phyloP scores from a whole-genome alignment of 345 rosid genomes.

The Dimocarpus longan region DNA sequence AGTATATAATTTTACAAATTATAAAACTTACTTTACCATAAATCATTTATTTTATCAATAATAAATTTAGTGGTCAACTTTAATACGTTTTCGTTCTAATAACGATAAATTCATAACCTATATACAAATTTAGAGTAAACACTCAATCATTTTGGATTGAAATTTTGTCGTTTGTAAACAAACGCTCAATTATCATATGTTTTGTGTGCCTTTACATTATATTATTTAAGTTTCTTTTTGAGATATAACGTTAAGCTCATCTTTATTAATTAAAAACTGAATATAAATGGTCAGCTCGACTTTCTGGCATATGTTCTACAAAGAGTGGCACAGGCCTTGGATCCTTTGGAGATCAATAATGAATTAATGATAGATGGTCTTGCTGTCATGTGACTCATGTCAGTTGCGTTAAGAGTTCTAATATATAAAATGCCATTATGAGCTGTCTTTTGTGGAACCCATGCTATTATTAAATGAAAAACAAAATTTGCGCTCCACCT shows the following conservation, averaged over 20 bases:
- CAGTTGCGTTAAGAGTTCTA: neutral
- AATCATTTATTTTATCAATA: too few species aligned
- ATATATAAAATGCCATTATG: neutral
- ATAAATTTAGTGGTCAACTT: too few species aligned
- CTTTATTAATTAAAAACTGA: neutral
- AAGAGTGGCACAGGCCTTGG: neutral
- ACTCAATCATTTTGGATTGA: too few species aligned
- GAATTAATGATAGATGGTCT: neutral
- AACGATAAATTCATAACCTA: too few species aligned
- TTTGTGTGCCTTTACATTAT: too few species aligned
- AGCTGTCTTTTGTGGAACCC: slow-evolving; percentile 24
- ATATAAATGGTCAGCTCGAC: neutral
- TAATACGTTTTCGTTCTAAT: too few species aligned
- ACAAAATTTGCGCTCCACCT: neutral
- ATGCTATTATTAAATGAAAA: neutral
- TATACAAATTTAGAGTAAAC: too few species aligned
- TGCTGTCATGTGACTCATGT: neutral
- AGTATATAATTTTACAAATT: too few species aligned
- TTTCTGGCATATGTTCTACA: neutral
- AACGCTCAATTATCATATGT: too few species aligned
- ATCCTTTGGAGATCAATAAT: neutral
- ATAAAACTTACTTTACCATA: too few species aligned
- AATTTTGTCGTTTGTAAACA: too few species aligned
- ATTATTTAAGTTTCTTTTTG: neutral
- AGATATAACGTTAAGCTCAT: neutral